Conservation (phyloP, 495 filamentous ascomycete species). For the Penicillium fimorum region DNA sequence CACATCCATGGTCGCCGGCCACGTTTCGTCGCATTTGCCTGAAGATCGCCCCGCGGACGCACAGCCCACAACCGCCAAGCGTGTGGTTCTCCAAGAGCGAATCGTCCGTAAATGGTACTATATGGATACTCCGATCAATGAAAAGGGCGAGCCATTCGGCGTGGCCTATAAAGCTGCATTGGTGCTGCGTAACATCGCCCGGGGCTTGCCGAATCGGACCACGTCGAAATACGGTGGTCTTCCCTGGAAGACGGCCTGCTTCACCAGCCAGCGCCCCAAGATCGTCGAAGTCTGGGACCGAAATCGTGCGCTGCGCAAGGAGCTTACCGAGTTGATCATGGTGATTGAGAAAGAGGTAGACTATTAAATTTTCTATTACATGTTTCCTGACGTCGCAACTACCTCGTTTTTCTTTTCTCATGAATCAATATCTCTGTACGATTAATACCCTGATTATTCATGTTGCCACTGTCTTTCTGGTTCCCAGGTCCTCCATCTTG, state of each 20-base stretch:
- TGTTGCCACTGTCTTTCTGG: slow-evolving; percentile 5
- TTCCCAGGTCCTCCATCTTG: slow-evolving; percentile 1
- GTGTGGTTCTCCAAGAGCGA: slow-evolving; percentile 40
- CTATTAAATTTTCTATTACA: slow-evolving; percentile 26
- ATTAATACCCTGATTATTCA: slow-evolving; percentile 26
- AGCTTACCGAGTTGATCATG: slow-evolving; percentile 47
- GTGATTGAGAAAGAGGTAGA: slow-evolving; percentile 45
- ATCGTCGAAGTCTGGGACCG: slow-evolving; percentile 46
- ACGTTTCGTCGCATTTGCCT: slow-evolving; percentile 53
- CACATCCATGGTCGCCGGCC: slow-evolving; percentile 43
- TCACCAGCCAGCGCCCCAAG: slow-evolving; percentile 41
- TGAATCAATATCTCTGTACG: slow-evolving; percentile 23
- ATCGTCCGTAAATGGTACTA: slow-evolving; percentile 47
- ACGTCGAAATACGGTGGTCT: slow-evolving; percentile 33
- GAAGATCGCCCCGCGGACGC: slow-evolving; percentile 51
- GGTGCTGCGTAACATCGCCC: slow-evolving; percentile 85
- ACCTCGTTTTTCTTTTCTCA: slow-evolving; percentile 10
- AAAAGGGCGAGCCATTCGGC: slow-evolving; percentile 75
- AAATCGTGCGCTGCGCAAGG: slow-evolving; percentile 44
- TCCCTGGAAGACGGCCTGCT: slow-evolving; percentile 45
- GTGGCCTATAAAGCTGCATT: slow-evolving; percentile 81
- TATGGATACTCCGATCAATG: slow-evolving; percentile 73
- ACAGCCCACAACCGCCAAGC: slow-evolving; percentile 42
- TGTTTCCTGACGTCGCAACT: background rate
- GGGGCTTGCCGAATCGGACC: slow-evolving; percentile 57